Percentiles rank a stretch among this genome's conserved stretches.
Evolutionary conservation across 139 green algal species (phyloP).

Genomic region (Chlamydomonas sp.): DNA sequence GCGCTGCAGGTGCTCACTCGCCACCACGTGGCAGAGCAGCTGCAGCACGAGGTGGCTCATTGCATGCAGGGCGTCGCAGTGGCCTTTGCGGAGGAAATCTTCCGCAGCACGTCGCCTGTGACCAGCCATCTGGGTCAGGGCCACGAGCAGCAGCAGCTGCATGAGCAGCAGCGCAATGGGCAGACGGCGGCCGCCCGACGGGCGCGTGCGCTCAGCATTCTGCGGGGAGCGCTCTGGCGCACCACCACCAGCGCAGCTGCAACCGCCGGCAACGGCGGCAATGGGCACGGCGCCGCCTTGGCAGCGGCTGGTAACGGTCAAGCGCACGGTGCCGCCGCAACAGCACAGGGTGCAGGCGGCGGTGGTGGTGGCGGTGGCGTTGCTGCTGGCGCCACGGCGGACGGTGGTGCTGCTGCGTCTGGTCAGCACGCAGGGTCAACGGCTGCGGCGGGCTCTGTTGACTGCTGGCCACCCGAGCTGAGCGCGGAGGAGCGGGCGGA

Average conservation of each 20-base stretch:
- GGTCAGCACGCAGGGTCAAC: too few relatives aligned
- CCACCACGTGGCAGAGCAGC: not conserved
- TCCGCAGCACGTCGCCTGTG: conserved; percentile 12
- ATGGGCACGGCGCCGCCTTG: too few relatives aligned
- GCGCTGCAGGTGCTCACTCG: conserved; percentile 16
- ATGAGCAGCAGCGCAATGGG: not conserved
- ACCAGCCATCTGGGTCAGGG: not conserved
- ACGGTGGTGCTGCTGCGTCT: not conserved
- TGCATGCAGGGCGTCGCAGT: conserved; percentile 10
- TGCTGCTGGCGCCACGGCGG: too few relatives aligned
- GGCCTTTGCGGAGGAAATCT: conserved; percentile 17
- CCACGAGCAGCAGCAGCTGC: not conserved
- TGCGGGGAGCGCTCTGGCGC: conserved; percentile 26
- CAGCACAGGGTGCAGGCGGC: too few relatives aligned
- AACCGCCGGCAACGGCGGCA: not conserved
- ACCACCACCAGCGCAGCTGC: too few relatives aligned
- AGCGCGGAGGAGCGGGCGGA: conserved; percentile 26
- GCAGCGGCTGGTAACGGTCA: too few relatives aligned
- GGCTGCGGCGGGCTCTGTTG: not conserved
- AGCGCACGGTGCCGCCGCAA: too few relatives aligned
- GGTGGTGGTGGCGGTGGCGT: not conserved
- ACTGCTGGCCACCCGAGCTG: conserved; percentile 3
- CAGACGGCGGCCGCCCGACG: not conserved
- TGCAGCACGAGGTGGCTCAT: conserved; percentile 26
- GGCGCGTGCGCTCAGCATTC: not conserved